Percentiles rank a stretch among this genome's conserved stretches.
phyloP scores from a whole-genome alignment of 257 asterid genomes.

The Handroanthus guayacan region DNA sequence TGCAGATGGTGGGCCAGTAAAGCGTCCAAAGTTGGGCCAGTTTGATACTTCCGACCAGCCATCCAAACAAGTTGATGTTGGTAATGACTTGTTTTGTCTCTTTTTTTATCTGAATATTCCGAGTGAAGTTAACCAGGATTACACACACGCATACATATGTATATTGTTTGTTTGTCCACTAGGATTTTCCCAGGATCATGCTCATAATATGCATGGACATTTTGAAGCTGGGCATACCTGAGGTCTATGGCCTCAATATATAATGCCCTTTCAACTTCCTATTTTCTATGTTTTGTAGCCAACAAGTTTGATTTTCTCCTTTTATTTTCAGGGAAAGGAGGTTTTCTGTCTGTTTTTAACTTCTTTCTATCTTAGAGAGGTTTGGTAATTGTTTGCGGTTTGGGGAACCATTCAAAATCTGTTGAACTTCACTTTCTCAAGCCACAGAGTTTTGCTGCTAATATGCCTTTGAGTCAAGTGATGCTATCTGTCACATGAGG shows the following conservation, averaged over 20 bases:
- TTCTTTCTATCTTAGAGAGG: conserved; percentile 22
- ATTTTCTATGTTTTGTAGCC: not conserved
- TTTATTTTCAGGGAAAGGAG: not conserved
- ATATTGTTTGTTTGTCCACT: conserved; percentile 1
- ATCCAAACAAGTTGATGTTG: conserved; percentile 70
- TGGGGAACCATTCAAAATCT: conserved; percentile 26
- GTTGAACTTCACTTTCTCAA: conserved; percentile 6
- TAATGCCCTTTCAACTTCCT: not conserved
- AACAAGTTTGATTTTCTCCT: not conserved
- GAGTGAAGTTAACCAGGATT: conserved; percentile 26
- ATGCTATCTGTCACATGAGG: conserved; percentile 16
- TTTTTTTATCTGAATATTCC: conserved; percentile 9
- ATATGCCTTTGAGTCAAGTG: conserved; percentile 6
- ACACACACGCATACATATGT: not conserved
- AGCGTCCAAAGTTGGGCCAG: conserved; percentile 71
- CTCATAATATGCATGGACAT: conserved; percentile 16
- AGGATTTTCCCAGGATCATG: conserved; percentile 18
- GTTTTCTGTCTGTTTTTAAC: not conserved
- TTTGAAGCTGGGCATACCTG: conserved; percentile 16
- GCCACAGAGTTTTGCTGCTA: conserved; percentile 23
- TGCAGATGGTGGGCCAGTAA: conserved; percentile 65
- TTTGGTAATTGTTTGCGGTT: conserved; percentile 16
- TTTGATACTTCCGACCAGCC: conserved; percentile 55
- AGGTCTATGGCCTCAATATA: conserved; percentile 17
- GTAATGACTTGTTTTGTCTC: conserved; percentile 60